Base-by-base conservation (phyloP, 2,329 filamentous ascomycete species). In the Annulohypoxylon truncatum region DNA sequence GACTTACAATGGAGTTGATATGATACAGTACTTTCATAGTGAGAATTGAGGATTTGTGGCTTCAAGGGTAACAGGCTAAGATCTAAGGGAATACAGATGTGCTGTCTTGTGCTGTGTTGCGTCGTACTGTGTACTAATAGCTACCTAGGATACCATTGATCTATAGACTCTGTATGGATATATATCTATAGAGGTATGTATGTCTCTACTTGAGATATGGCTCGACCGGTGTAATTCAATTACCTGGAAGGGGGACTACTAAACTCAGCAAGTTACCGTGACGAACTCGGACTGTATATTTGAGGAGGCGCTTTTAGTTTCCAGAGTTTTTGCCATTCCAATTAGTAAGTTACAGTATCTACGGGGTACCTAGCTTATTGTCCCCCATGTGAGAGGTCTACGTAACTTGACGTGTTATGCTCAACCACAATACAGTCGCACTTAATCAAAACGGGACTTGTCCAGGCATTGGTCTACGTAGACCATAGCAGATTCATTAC, bases 81-180 rank as follows among this genome's bases (percentile, higher is more conserved):
- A n/a, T 31, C 18, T 38, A 12, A 59, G 52, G 66, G 52, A 59
- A 66, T 58, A 69, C 66, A 52, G 24, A 59, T 69, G 63, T 33
- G 66, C 33, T 69, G 66, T 69, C 47, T 60, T 59, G 66, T 69
- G 59, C 33, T 51, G 28, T 69, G 59, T 31, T 54, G 22, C 55
- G 56, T 69, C 7, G 52, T 51, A 53, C 52, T 33, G 46, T 66
- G 40, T 47, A n/a, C n/a, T n/a, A 54, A 67, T 42, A 56, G 20
- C 38, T 42, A 56, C n/a, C 38, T 12, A 47, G 29, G 55, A 51
- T 53, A 47, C 9, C 22, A 38, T 10, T 15, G 47, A 18, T 48
- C 9, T 22, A 5, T 52, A 4, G 22, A 53, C 28, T 48, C 7
- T 26, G 29, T 40, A 24, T 42, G n/a, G n/a, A 15, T 13, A 29